Evolutionary conservation across 495 filamentous ascomycete species (phyloP).

Genomic region (Aspergillus incahuasiensis): DNA sequence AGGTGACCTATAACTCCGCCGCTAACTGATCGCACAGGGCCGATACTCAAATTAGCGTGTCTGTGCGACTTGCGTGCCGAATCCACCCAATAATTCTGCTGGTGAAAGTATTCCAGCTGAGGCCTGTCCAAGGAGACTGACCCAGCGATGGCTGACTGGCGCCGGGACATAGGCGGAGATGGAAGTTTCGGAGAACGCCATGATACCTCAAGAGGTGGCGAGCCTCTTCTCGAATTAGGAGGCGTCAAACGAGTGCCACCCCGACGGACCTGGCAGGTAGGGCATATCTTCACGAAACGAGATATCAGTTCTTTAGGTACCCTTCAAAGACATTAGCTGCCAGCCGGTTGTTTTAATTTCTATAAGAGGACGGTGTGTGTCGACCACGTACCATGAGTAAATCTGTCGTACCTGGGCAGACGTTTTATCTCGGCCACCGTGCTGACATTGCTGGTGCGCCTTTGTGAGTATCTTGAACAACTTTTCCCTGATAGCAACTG

Average conservation of each 20-base stretch:
- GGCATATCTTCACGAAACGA: constrained; percentile 54
- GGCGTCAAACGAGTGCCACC: constrained; percentile 43
- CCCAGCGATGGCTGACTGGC: constrained; percentile 31
- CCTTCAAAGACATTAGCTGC: constrained; percentile 24
- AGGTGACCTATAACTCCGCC: constrained; percentile 21
- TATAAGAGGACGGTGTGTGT: background rate
- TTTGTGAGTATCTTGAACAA: constrained; percentile 53
- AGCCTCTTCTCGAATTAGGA: constrained; percentile 41
- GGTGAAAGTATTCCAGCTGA: constrained; percentile 32
- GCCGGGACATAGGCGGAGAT: constrained; percentile 35
- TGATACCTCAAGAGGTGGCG: constrained; percentile 34
- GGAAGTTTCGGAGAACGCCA: constrained; percentile 40
- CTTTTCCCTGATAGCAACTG: constrained; percentile 56
- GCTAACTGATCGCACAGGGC: constrained; percentile 24
- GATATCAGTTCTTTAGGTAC: constrained; percentile 56
- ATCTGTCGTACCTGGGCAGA: constrained; percentile 53
- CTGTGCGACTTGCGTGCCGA: constrained; percentile 12
- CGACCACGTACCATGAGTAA: constrained; percentile 49
- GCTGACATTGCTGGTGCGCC: constrained; percentile 54
- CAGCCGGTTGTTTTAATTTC: background rate
- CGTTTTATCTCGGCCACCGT: constrained; percentile 58
- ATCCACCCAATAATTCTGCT: constrained; percentile 19
- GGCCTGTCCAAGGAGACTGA: constrained; percentile 26
- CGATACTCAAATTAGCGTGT: constrained; percentile 22
- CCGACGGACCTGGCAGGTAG: constrained; percentile 46